Conservation (phyloP, 805 yeast species). For the Priceomyces haplophilus region DNA sequence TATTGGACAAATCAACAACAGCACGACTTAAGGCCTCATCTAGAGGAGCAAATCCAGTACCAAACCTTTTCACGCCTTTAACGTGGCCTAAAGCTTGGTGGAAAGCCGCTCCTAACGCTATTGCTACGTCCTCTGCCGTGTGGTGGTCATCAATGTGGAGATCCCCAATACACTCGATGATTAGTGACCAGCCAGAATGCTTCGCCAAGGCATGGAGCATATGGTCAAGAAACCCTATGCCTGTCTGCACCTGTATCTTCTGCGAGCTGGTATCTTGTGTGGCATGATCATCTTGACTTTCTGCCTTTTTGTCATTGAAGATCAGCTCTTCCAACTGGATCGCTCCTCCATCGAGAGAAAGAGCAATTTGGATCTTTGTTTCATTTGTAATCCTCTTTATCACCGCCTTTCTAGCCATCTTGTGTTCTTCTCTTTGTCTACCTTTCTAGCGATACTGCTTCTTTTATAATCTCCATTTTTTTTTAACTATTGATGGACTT, state of each 20-base stretch:
- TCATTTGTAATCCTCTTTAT: slow-evolving; percentile 82
- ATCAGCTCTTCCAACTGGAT: slow-evolving; percentile 61
- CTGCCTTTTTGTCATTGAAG: slow-evolving; percentile 31
- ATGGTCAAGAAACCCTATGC: slow-evolving; percentile 93
- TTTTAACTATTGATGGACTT: background rate
- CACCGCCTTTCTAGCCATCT: slow-evolving; percentile 37
- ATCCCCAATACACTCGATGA: slow-evolving; percentile 90
- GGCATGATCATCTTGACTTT: slow-evolving; percentile 46
- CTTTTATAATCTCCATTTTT: background rate
- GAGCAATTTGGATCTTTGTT: slow-evolving; percentile 83
- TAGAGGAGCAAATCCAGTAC: slow-evolving; percentile 89
- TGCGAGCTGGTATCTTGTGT: slow-evolving; percentile 69
- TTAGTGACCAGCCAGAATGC: slow-evolving; percentile 93
- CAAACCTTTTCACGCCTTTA: slow-evolving; percentile 89
- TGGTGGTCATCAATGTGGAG: slow-evolving; percentile 97
- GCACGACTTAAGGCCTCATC: slow-evolving; percentile 96
- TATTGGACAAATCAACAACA: slow-evolving; percentile 90
- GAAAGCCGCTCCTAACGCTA: slow-evolving; percentile 87
- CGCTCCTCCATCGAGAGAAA: slow-evolving; percentile 84
- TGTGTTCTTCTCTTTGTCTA: background rate
- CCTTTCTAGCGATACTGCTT: background rate
- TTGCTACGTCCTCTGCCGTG: slow-evolving; percentile 92
- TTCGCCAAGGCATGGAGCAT: slow-evolving; percentile 97
- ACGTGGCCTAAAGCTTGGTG: slow-evolving; percentile 86
- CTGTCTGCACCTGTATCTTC: slow-evolving; percentile 77